Evolutionary conservation across 805 yeast genomes (phyloP).

Genomic region (Starmerella geochares): DNA sequence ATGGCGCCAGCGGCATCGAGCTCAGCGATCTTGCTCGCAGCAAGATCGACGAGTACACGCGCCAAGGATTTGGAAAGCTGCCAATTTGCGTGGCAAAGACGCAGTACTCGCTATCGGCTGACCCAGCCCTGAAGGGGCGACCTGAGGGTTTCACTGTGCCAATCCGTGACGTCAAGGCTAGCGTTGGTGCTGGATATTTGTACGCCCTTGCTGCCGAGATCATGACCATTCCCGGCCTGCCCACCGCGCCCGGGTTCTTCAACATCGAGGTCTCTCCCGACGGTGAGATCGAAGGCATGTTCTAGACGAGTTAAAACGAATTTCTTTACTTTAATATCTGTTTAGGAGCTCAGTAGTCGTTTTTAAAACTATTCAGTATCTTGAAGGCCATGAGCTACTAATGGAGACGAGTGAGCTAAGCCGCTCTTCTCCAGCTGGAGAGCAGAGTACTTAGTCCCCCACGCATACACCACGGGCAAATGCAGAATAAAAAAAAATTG

Average conservation of each 20-base stretch:
- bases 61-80: constrained; percentile 79
- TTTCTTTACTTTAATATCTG: not conserved
- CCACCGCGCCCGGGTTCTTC: constrained; percentile 94
- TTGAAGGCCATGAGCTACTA: too few species aligned
- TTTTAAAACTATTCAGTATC: too few species aligned
- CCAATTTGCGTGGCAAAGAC: constrained; percentile 98
- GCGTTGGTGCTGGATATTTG: constrained; percentile 93
- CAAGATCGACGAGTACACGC: constrained; percentile 70
- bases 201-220: constrained; percentile 96
- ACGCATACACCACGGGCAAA: too few species aligned
- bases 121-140: constrained; percentile 84
- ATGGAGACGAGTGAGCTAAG: too few species aligned
- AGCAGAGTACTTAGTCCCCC: too few species aligned
- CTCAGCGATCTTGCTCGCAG: constrained; percentile 68
- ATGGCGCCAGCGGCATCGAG: constrained; percentile 81
- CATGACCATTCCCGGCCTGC: constrained; percentile 94
- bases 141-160: constrained; percentile 93
- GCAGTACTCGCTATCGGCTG: constrained; percentile 91
- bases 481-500: too few species aligned
- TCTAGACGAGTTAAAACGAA: constrained; percentile 34
- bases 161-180: constrained; percentile 84
- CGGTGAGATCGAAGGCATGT: constrained; percentile 90
- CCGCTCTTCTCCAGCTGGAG: too few species aligned
- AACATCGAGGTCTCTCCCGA: constrained; percentile 83
- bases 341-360: not conserved